Evolutionary conservation across 129 eudicot genomes (phyloP).

Genomic region (Flaveria sonorensis): DNA sequence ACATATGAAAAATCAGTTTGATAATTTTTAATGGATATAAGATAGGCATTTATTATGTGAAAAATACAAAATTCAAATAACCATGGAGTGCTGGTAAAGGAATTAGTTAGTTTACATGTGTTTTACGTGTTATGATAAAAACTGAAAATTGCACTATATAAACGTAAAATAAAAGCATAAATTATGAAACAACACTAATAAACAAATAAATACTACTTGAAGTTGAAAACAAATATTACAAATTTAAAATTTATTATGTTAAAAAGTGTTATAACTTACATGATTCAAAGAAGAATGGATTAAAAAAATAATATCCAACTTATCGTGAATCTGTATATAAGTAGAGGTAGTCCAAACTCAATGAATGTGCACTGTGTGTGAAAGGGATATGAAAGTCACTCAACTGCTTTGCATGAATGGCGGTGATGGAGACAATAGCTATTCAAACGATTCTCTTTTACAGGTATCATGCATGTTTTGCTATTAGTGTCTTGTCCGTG

Average conservation of each 20-base stretch:
- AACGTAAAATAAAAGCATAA: background rate
- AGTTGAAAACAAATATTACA: background rate
- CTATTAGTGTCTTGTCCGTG: too few species aligned
- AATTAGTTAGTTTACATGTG: too few species aligned
- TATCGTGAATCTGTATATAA: background rate
- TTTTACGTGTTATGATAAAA: too few species aligned
- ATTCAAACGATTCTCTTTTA: constrained; percentile 66
- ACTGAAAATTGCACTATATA: background rate
- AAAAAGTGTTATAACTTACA: background rate
- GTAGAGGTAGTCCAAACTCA: background rate
- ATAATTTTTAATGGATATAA: too few species aligned
- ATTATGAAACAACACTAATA: background rate
- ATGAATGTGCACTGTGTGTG: background rate
- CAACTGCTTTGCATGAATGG: constrained; percentile 75
- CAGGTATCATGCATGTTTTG: constrained; percentile 43
- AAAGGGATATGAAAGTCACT: constrained; percentile 38
- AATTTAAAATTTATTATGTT: background rate
- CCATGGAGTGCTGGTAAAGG: too few species aligned
- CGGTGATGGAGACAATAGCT: constrained; percentile 67
- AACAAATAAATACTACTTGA: background rate
- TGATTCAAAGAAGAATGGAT: background rate
- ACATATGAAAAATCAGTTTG: too few species aligned
- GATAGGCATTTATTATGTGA: too few species aligned
- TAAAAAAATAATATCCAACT: background rate
- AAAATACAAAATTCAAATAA: too few species aligned